Evolutionary conservation across 192 early-diverging fungal species (phyloP).

Genomic region (Phycomyces blakesleeanus): DNA sequence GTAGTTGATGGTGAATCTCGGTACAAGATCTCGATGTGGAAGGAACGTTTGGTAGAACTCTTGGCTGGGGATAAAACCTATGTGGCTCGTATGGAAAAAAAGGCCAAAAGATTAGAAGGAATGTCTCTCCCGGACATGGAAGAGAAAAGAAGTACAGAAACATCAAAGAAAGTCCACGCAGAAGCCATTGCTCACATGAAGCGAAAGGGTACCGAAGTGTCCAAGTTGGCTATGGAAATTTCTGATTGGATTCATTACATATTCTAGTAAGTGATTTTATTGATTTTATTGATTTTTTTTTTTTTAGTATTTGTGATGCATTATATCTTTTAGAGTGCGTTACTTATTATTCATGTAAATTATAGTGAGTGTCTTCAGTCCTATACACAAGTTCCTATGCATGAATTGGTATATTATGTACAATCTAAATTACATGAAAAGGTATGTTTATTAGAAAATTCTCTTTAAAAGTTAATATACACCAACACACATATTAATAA

Average conservation of each 20-base stretch:
- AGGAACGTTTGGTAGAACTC: background rate
- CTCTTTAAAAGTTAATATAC: too few species aligned
- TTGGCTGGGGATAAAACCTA: background rate
- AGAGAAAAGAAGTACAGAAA: slow-evolving; percentile 40
- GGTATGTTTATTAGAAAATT: too few species aligned
- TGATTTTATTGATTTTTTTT: too few species aligned
- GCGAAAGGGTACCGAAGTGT: slow-evolving; percentile 36
- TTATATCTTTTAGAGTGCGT: too few species aligned
- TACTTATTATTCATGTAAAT: too few species aligned
- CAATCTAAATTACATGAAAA: slow-evolving; percentile 69
- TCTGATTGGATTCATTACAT: slow-evolving; percentile 34
- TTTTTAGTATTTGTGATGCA: background rate
- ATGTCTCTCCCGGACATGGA: slow-evolving; percentile 28
- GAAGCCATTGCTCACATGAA: slow-evolving; percentile 33
- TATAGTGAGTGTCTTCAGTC: slow-evolving; percentile 44
- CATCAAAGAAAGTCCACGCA: slow-evolving; percentile 37
- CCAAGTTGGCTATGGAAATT: slow-evolving; percentile 35
- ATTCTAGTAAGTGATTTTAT: slow-evolving; percentile 43
- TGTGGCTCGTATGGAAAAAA: background rate
- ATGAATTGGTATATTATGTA: slow-evolving; percentile 81
- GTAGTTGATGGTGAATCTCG: slow-evolving; percentile 3
- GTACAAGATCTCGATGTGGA: background rate
- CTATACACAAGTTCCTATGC: slow-evolving; percentile 60
- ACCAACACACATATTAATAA: too few species aligned
- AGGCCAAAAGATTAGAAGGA: slow-evolving; percentile 26